phyloP scores from a whole-genome alignment of 2,329 filamentous ascomycete species.

The Lasiodiplodia sp. region DNA sequence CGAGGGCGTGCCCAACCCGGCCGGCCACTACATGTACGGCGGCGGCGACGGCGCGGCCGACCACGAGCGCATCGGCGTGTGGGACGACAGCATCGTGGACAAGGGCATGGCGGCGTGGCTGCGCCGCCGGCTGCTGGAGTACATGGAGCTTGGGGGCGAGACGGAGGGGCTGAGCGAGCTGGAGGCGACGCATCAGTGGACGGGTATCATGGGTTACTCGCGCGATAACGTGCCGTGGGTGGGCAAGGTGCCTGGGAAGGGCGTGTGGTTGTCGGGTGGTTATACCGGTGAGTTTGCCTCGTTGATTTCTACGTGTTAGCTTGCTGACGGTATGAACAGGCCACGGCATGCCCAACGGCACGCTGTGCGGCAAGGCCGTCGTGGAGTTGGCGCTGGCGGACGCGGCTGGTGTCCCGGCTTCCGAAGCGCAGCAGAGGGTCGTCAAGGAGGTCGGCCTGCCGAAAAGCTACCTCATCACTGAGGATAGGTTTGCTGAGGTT shows the following conservation, averaged over 20 bases:
- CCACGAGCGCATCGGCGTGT: conserved; percentile 61
- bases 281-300: conserved; percentile 62
- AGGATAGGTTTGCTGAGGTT: conserved; percentile 44
- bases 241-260: conserved; percentile 68
- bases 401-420: conserved; percentile 44
- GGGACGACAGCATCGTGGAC: conserved; percentile 67
- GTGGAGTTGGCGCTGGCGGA: conserved; percentile 65
- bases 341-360: conserved; percentile 79
- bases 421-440: conserved; percentile 40
- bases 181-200: conserved; percentile 66
- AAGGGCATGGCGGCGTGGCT: conserved; percentile 64
- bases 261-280: conserved; percentile 69
- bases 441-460: conserved; percentile 46
- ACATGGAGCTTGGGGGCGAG: conserved; percentile 45
- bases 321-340: conserved; percentile 32
- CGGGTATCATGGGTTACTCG: conserved; percentile 80
- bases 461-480: conserved; percentile 46
- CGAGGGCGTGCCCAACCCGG: conserved; percentile 46
- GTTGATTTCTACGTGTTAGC: not conserved
- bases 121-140: conserved; percentile 51
- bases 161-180: conserved; percentile 52
- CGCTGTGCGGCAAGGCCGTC: conserved; percentile 69
- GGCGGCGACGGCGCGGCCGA: conserved; percentile 67
- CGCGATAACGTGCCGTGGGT: conserved; percentile 75
- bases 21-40: conserved; percentile 69